phyloP scores from a whole-genome alignment of 2,329 filamentous ascomycete genomes.

The Chrysoporthe puriensis region DNA sequence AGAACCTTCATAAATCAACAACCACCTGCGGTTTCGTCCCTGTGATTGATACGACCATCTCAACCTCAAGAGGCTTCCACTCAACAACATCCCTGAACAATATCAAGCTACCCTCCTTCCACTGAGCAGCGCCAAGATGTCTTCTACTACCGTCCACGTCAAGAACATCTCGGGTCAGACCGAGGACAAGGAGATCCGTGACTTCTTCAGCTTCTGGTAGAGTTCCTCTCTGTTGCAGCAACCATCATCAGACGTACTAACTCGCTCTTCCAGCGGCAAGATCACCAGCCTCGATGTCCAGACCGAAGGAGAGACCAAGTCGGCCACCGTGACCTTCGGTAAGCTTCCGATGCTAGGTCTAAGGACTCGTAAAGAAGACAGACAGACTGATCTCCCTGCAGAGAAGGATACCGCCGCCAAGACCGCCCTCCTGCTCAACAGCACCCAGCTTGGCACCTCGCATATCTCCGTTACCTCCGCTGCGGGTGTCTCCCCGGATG shows the following conservation, averaged over 20 bases:
- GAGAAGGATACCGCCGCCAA: constrained; percentile 97
- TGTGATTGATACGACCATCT: background rate
- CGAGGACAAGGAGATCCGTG: constrained; percentile 85
- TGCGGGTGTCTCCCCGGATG: constrained; percentile 63
- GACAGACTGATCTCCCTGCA: background rate
- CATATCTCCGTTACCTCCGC: constrained; percentile 76
- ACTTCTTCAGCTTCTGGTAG: constrained; percentile 97
- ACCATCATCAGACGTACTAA: constrained; percentile 7
- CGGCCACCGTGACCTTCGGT: constrained; percentile 83
- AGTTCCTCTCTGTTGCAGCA: constrained; percentile 35
- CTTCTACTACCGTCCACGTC: constrained; percentile 75
- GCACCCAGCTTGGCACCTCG: constrained; percentile 88
- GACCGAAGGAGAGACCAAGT: constrained; percentile 69
- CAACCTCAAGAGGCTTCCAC: background rate
- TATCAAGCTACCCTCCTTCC: constrained; percentile 8
- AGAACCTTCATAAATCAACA: constrained; percentile 2
- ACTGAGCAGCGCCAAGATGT: constrained; percentile 48
- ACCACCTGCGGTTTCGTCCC: background rate
- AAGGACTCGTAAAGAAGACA: background rate
- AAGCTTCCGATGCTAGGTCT: background rate
- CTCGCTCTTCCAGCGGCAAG: constrained; percentile 70
- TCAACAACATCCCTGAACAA: background rate
- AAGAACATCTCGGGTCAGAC: constrained; percentile 85
- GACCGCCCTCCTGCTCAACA: constrained; percentile 94
- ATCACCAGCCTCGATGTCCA: constrained; percentile 82